Evolutionary conservation across 2,329 filamentous ascomycete genomes (phyloP).

Genomic region (Cladophialophora yegresii): DNA sequence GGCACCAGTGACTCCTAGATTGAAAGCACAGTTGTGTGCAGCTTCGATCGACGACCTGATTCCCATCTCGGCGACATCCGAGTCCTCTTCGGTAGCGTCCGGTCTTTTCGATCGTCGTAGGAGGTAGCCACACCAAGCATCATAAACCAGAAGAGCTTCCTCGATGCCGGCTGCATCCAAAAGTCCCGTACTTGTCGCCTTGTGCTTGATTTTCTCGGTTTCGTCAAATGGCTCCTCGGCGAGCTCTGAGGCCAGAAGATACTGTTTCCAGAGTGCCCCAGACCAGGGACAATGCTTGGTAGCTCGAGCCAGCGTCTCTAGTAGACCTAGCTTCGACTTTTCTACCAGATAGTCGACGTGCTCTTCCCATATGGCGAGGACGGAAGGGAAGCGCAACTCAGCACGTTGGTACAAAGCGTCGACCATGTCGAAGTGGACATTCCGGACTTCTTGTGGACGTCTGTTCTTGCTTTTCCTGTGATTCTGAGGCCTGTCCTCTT

Average conservation of each 20-base stretch:
- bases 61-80: constrained; percentile 87
- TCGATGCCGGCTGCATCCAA: constrained; percentile 84
- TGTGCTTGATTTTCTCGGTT: constrained; percentile 88
- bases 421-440: constrained; percentile 56
- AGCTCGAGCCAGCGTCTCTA: constrained; percentile 76
- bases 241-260: constrained; percentile 80
- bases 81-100: constrained; percentile 74
- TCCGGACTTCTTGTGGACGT: constrained; percentile 34
- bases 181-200: constrained; percentile 80
- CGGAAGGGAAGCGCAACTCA: constrained; percentile 69
- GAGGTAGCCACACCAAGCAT: constrained; percentile 92
- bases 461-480: constrained; percentile 50
- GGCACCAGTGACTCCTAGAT: constrained; percentile 70
- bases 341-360: constrained; percentile 72
- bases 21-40: constrained; percentile 74
- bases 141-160: constrained; percentile 85
- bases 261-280: constrained; percentile 85
- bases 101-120: constrained; percentile 79
- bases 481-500: constrained; percentile 47
- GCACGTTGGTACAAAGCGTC: constrained; percentile 75
- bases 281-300: constrained; percentile 93
- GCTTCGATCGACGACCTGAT: constrained; percentile 83
- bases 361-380: constrained; percentile 79
- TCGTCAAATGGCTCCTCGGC: constrained; percentile 73
- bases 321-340: constrained; percentile 53